Evolutionary conservation across 2,329 filamentous ascomycete genomes (phyloP).

Genomic region (Neurospora crassa): DNA sequence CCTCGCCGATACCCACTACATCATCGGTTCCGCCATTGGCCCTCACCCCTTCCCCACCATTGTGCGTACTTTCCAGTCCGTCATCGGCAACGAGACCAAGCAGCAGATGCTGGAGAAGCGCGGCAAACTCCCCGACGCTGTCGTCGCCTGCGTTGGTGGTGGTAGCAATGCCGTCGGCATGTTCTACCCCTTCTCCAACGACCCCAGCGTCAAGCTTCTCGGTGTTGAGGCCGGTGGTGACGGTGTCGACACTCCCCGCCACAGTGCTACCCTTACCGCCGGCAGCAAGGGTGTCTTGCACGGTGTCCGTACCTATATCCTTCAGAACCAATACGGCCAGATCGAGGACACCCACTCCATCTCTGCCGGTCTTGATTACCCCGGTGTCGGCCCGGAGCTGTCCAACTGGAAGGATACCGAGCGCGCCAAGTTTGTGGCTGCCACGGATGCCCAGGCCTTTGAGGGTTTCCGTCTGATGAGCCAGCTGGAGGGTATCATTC

Average conservation of each 20-base stretch:
- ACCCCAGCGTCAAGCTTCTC: slow-evolving; percentile 74
- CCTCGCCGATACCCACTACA: slow-evolving; percentile 92
- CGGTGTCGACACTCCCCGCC: slow-evolving; percentile 73
- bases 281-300: slow-evolving; percentile 90
- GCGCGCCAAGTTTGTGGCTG: slow-evolving; percentile 79
- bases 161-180: slow-evolving; percentile 94
- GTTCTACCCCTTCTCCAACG: slow-evolving; percentile 93
- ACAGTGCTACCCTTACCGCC: slow-evolving; percentile 79
- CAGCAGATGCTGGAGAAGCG: slow-evolving; percentile 76
- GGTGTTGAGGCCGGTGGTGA: slow-evolving; percentile 95
- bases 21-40: slow-evolving; percentile 94
- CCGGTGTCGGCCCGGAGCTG: slow-evolving; percentile 89
- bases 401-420: slow-evolving; percentile 85
- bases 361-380: slow-evolving; percentile 93
- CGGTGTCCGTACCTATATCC: slow-evolving; percentile 89
- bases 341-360: slow-evolving; percentile 94
- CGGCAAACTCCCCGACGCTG: slow-evolving; percentile 86
- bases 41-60: slow-evolving; percentile 98
- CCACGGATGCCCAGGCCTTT: slow-evolving; percentile 86
- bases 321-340: slow-evolving; percentile 88
- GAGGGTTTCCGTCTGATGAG: slow-evolving; percentile 75
- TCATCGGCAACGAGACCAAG: slow-evolving; percentile 94
- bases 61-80: slow-evolving; percentile 92
- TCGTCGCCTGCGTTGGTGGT: slow-evolving; percentile 93
- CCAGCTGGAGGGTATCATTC: slow-evolving; percentile 92